Evolutionary conservation across 306 rosid genomes (phyloP), one percentile per base, ranked within the genome.

Genomic region (Heteromeles arbutifolia): DNA sequence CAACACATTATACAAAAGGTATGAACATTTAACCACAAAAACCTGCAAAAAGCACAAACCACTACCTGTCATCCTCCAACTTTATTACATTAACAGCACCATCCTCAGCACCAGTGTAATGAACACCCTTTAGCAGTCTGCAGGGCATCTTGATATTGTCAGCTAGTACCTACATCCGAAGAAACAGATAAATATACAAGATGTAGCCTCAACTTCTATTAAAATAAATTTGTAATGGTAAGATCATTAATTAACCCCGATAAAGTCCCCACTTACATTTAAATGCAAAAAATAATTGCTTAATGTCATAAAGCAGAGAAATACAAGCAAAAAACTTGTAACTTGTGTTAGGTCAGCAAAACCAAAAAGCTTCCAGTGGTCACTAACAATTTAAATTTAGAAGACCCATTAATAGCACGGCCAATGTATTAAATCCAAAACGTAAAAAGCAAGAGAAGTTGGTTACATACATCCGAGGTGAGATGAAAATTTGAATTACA

Each of bases 41-140:
- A 84, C 70, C 53, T 58, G 70, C 8, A 65, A 39, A 86, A 83
- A 61, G 66, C 73, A 80, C 72, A 78, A 70, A 25, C 28, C 69
- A 82, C 50, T 61, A 95, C 99, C 99, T 92, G 82, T 89, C 99
- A 89, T 89, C 97, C 81, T 95, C 89, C 93, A 92, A 79, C 87
- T 92, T 95, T 86, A 95, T 86, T 74, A 92, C 86, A 85, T 95
- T 92, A 80, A 95, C 86, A 79, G 97, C 99, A 81, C 87, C 98
- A 79, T 95, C 98, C 86, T 95, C 99, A 53, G 90, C 93, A 77
- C 99, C 99, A 54, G 99, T 95, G 85, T 95, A 95, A 83, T 95
- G 98, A 82, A 94, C 84, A 58, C 98, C 99, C 84, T 95, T 95
- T 58, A 92, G 93, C 74, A 95, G 92, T 88, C 92, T 95, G 86